Evolutionary conservation across 352 stramenopile species (phyloP), one percentile per base, ranked within the genome.

Genomic region (Phytophthora ohioensis): DNA sequence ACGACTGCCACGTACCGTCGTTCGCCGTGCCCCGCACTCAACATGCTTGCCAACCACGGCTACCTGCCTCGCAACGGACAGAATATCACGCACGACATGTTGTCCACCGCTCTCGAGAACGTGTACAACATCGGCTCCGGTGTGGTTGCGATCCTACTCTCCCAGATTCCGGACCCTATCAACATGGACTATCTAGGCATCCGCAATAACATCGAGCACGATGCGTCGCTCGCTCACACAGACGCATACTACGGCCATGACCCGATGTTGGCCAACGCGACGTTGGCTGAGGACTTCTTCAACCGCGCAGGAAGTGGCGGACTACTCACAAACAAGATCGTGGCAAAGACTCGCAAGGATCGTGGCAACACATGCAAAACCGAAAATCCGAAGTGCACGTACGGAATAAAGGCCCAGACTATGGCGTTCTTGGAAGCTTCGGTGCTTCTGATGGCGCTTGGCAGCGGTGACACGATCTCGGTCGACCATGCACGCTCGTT

Each of bases 31-130:
- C 80, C 80, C 17, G 75, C 76, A 34, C 62, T 88, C 56, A 88
- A 88, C 59, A 57, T 76, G 51, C 64, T 85, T 13, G 77, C 80
- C n/a, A 88, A 88, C 59, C 76, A 85, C 66, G 76, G 76, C 11
- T 77, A 80, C 55, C 39, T 86, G 30, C 57, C 75, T 11, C 78
- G 81, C 53, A 73, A 81, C 53, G 78, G 73, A 30, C 78, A 78
- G 43, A 72, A 76, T 51, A 76, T 83, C 56, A 76, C 66, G 43
- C 49, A 69, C 31, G 48, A 71, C 13, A 65, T 62, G 43, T 46
- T 85, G 17, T 34, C 36, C 10, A 59, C 48, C 5, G 78, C 69
- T 21, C 59, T 83, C 11, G 31, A 70, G 47, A 66, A 69, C 27
- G 61, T 79, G 15, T 85, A 76, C 57, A 83, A 78, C 72, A 48